Evolutionary conservation across 176 grass and related monocot genomes (phyloP), one percentile per base, ranked within the genome.

Genomic region (Triticum timopheevii): DNA sequence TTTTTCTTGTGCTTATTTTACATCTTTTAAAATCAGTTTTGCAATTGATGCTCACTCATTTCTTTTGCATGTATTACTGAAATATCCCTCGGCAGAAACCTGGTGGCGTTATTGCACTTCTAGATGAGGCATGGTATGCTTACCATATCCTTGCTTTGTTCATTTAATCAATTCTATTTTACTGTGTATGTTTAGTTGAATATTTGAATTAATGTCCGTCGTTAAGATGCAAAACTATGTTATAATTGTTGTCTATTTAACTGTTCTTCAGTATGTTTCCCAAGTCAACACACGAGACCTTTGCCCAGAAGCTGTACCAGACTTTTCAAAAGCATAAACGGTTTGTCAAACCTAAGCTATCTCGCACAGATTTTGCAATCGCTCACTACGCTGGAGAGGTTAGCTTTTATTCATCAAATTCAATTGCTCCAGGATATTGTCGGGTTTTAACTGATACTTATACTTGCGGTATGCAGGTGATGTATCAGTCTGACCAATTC

Each of bases 231-330:
- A 50, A 69, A 82, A 80, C 15, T 69, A 75, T 91, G 42, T 44
- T 86, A 61, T 77, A n/a, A 78, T 80, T 80, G 23, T 54, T 63
- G 10, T 69, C 10, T 84, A 3, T 79, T 80, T 28, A 73, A 73
- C 27, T 83, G 3, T 89, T 85, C 63, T 83, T 5, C 83, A 99
- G 97, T 63, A 99, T 99, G 97, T 99, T 99, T 79, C 97, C 97
- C 47, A 99, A 94, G 80, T 96, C 94, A 76, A 99, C 97, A 76
- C 97, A 99, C 35, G 97, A 99, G 89, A 97, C 97, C 22, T 99
- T 99, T 90, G 65, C 92, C 56, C 94, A 99, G 85, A 99, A 99
- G 85, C 85, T 99, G n/a, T 99, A 99, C 84, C 94, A 99, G 83
- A 99, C 94, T 45, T 99, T 97, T 80, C 90, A 90, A 87, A 85